These are phyloP conservation scores for Acidiella bohemica DNA, from an alignment of 495 filamentous ascomycete genomes.

Conservation along the genomic window DNA sequence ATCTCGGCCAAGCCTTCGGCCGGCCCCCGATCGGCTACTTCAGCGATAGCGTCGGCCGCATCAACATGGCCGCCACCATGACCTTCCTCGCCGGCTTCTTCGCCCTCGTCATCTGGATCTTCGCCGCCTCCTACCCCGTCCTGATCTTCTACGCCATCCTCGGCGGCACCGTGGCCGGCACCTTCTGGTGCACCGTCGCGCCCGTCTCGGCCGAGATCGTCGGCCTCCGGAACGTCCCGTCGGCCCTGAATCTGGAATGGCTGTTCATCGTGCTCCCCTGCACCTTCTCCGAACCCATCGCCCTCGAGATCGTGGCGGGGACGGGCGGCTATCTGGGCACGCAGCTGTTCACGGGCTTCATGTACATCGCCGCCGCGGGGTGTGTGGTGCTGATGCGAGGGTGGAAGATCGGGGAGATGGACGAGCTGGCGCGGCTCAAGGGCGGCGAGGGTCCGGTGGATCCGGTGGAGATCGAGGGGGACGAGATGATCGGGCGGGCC, in stretches of 20 bases:
- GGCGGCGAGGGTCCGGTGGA: neutral
- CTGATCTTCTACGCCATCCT: conserved; percentile 60
- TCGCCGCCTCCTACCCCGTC: conserved; percentile 48
- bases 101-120: conserved; percentile 57
- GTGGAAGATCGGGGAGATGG: conserved; percentile 48
- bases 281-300: conserved; percentile 65
- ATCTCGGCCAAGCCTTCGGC: conserved; percentile 50
- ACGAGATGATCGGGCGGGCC: too few species aligned
- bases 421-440: conserved; percentile 21
- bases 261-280: conserved; percentile 55
- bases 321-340: conserved; percentile 44
- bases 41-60: conserved; percentile 51
- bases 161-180: conserved; percentile 55
- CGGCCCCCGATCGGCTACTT: conserved; percentile 54
- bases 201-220: conserved; percentile 71
- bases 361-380: conserved; percentile 47
- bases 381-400: conserved; percentile 42
- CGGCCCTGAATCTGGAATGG: conserved; percentile 65
- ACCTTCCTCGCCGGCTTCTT: conserved; percentile 47
- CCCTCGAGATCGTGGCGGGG: conserved; percentile 44
- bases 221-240: conserved; percentile 55
- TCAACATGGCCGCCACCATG: conserved; percentile 51
- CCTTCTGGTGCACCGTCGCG: conserved; percentile 58
- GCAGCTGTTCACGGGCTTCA: conserved; percentile 53
- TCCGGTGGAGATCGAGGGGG: too few species aligned